Percentiles rank a stretch among this genome's conserved stretches.
These are phyloP conservation scores for Aquilaria malaccensis DNA, from an alignment of 345 rosid genomes.

Conservation along the genomic window DNA sequence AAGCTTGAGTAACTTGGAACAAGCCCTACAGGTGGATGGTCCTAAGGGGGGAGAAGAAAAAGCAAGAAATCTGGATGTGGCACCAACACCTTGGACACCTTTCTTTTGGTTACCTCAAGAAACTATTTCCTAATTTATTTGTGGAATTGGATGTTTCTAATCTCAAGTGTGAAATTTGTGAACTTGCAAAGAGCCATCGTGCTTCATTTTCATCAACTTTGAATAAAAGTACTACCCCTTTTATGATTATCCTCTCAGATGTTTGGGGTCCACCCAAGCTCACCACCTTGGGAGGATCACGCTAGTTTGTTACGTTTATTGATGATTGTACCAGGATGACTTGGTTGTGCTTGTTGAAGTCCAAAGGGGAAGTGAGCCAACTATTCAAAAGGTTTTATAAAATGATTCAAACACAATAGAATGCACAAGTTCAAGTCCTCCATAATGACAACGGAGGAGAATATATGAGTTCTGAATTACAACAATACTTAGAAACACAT, in stretches of 20 bases:
- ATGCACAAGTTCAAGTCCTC: neutral
- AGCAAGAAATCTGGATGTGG: neutral
- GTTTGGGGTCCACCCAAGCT: neutral
- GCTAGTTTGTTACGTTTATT: too few species aligned
- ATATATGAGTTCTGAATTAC: neutral
- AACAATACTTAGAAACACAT: too few species aligned
- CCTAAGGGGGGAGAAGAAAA: neutral
- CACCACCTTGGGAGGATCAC: neutral
- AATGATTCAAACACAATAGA: neutral
- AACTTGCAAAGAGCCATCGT: too few species aligned
- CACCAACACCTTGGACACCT: neutral
- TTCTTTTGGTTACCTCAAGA: neutral
- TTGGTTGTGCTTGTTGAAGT: too few species aligned
- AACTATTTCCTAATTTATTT: too few species aligned
- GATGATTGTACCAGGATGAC: too few species aligned
- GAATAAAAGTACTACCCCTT: constrained; percentile 1
- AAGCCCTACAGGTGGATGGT: neutral
- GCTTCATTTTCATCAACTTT: neutral
- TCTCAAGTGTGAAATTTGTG: too few species aligned
- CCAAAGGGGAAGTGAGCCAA: neutral
- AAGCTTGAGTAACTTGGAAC: neutral
- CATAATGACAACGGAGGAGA: neutral
- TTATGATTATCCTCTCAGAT: constrained; percentile 2
- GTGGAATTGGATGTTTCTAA: too few species aligned
- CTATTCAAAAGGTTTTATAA: neutral